phyloP scores from a whole-genome alignment of 768 basidiomycete genomes.

The Boletus eberwhitei region DNA sequence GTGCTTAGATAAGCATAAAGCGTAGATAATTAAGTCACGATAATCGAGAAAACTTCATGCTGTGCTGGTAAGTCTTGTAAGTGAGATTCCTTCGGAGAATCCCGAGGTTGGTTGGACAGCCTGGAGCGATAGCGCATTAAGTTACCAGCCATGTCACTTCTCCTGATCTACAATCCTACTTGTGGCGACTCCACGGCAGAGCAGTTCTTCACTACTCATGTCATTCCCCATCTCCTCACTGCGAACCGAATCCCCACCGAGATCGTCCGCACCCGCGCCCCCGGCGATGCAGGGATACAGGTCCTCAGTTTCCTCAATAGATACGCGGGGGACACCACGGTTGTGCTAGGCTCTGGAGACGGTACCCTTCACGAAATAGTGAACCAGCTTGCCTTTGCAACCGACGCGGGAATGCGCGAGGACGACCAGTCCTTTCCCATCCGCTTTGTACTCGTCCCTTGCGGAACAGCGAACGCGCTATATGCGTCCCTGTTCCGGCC shows the following conservation, averaged over 20 bases:
- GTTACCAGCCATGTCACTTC: conserved; percentile 44
- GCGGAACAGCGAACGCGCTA: conserved; percentile 92
- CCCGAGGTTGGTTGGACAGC: too few relatives aligned
- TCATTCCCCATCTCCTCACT: conserved; percentile 57
- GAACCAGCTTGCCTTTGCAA: conserved; percentile 44
- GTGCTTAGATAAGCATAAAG: too few relatives aligned
- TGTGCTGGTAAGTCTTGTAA: too few relatives aligned
- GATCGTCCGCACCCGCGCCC: conserved; percentile 48
- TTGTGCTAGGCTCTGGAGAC: conserved; percentile 80
- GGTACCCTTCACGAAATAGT: conserved; percentile 91
- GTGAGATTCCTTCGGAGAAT: too few relatives aligned
- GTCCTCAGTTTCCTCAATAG: conserved; percentile 40
- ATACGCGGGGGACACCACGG: conserved; percentile 34
- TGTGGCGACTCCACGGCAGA: conserved; percentile 59
- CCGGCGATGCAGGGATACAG: conserved; percentile 53
- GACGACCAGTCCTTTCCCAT: conserved; percentile 25
- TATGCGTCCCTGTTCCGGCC: conserved; percentile 75
- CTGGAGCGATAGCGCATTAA: too few relatives aligned
- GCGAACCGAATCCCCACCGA: conserved; percentile 31
- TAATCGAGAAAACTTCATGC: too few relatives aligned
- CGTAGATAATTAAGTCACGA: too few relatives aligned
- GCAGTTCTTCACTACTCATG: conserved; percentile 53
- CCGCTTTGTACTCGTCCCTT: conserved; percentile 57
- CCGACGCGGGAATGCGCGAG: conserved; percentile 19
- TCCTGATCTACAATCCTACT: conserved; percentile 75